A percentile compares a stretch with the other conserved stretches of the same genome.
These are phyloP conservation scores for Kappamyces sp. DNA, from an alignment of 192 early-diverging fungal species.

Conservation along the genomic window DNA sequence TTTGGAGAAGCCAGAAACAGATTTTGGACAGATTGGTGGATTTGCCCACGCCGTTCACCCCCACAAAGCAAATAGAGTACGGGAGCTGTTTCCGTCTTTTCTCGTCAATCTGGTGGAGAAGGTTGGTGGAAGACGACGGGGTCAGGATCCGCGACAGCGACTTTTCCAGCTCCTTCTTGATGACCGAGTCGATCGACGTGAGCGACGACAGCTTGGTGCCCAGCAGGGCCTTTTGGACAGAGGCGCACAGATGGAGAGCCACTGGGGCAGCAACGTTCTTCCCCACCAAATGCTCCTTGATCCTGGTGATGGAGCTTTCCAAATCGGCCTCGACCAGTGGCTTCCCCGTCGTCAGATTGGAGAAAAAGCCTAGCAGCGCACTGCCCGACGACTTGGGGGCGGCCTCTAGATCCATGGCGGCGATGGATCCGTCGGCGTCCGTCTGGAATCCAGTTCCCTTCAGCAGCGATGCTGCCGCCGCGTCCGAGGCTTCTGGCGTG, in stretches of 20 bases:
- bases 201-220: conserved; percentile 74
- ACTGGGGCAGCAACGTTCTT: conserved; percentile 94
- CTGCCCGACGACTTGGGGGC: conserved; percentile 9
- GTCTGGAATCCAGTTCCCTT: conserved; percentile 21
- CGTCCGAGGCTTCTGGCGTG: not conserved
- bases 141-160: conserved; percentile 85
- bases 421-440: conserved; percentile 50
- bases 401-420: conserved; percentile 60
- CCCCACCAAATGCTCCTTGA: conserved; percentile 85
- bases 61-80: conserved; percentile 87
- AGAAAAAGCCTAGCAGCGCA: conserved; percentile 26
- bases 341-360: conserved; percentile 33
- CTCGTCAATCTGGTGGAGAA: conserved; percentile 81
- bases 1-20: conserved; percentile 92
- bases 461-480: not conserved
- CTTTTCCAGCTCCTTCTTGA: conserved; percentile 75
- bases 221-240: conserved; percentile 62
- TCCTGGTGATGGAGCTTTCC: conserved; percentile 74
- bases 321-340: conserved; percentile 67
- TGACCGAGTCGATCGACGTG: conserved; percentile 44
- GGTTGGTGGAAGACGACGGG: conserved; percentile 81
- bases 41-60: conserved; percentile 93
- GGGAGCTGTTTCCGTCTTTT: conserved; percentile 63
- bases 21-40: conserved; percentile 93
- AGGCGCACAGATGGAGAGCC: conserved; percentile 74